Percentiles rank a stretch among this genome's conserved stretches.
Evolutionary conservation across 306 rosid species (phyloP).

Genomic region (Sindora glabra): DNA sequence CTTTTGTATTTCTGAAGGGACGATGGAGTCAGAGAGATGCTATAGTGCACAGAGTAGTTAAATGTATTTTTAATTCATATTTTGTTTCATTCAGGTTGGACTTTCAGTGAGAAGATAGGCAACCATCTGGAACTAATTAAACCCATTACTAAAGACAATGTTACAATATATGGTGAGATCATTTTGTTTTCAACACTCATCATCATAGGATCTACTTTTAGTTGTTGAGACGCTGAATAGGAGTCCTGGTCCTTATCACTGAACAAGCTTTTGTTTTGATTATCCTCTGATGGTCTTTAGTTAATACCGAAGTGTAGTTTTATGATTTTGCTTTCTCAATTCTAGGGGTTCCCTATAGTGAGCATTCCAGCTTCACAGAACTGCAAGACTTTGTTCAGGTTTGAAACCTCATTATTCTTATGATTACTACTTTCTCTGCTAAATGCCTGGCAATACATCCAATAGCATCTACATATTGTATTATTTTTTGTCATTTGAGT

Average conservation of each 20-base stretch:
- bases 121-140: conserved; percentile 37
- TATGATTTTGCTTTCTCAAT: conserved; percentile 13
- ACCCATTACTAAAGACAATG: conserved; percentile 39
- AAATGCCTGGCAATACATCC: not conserved
- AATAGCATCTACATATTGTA: not conserved
- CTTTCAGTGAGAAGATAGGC: conserved; percentile 39
- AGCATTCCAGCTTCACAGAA: conserved; percentile 56
- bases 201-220: not conserved
- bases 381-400: conserved; percentile 52
- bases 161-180: conserved; percentile 43
- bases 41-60: not conserved
- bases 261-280: not conserved
- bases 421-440: not conserved
- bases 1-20: not conserved
- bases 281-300: not conserved
- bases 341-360: conserved; percentile 55
- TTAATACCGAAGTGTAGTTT: not conserved
- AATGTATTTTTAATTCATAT: not conserved
- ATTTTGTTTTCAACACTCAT: not conserved
- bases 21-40: not conserved
- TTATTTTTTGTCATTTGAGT: not conserved
- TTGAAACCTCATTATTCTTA: not conserved
- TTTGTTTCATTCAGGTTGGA: conserved; percentile 35
- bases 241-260: not conserved
- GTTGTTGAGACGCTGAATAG: conserved; percentile 1